Evolutionary conservation across 495 filamentous ascomycete genomes (phyloP).

Genomic region (Hyaloscypha hepaticicola): DNA sequence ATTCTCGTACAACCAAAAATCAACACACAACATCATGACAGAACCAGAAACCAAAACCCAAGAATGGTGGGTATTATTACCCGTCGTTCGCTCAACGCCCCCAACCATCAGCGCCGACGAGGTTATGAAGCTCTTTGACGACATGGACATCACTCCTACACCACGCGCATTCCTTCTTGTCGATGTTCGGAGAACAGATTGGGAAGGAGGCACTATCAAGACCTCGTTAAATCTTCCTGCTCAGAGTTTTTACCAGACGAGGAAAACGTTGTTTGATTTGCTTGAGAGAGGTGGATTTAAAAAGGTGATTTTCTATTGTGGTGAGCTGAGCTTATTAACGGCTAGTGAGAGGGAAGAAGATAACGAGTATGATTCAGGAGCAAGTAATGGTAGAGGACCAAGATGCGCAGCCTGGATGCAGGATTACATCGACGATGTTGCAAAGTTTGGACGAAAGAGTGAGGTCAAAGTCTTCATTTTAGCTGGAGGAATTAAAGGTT

Average conservation of each 20-base stretch:
- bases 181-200: constrained; percentile 61
- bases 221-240: constrained; percentile 72
- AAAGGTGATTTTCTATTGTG: constrained; percentile 68
- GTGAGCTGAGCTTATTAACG: constrained; percentile 40
- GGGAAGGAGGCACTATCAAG: constrained; percentile 68
- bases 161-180: constrained; percentile 59
- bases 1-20: neutral
- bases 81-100: constrained; percentile 38
- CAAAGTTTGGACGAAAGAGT: constrained; percentile 50
- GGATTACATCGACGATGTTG: constrained; percentile 54
- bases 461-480: constrained; percentile 50
- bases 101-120: constrained; percentile 40
- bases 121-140: constrained; percentile 43
- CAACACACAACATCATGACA: neutral
- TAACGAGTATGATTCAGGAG: constrained; percentile 35
- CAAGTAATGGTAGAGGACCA: constrained; percentile 60
- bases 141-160: constrained; percentile 39
- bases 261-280: constrained; percentile 58
- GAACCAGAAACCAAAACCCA: constrained; percentile 9
- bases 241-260: constrained; percentile 59
- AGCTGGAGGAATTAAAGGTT: constrained; percentile 63
- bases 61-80: constrained; percentile 41
- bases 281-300: constrained; percentile 50
- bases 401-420: constrained; percentile 66
- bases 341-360: neutral